phyloP scores from a whole-genome alignment of 805 yeast genomes.

The Metschnikowia continentalis region DNA sequence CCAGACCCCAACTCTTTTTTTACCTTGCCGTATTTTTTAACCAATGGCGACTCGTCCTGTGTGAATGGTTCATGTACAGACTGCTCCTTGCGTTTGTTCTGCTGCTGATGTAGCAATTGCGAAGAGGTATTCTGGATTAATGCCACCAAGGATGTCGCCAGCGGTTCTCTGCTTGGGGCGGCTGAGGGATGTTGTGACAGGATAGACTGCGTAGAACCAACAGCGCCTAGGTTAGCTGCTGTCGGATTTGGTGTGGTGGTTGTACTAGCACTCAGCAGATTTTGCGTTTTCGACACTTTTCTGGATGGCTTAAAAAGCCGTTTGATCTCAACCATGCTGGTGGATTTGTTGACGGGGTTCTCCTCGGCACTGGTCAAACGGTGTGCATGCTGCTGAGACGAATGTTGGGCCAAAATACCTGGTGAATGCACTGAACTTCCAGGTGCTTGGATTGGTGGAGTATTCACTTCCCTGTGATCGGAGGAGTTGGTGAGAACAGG shows the following conservation, averaged over 20 bases:
- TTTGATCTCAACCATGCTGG: conserved; percentile 68
- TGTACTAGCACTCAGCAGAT: neutral
- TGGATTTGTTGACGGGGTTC: conserved; percentile 30
- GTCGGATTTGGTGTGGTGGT: neutral
- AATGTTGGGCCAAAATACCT: conserved; percentile 8
- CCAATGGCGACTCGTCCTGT: conserved; percentile 23
- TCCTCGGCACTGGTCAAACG: conserved; percentile 15
- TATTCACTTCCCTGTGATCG: conserved; percentile 19
- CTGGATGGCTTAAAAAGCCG: conserved; percentile 63
- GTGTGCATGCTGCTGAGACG: conserved; percentile 8
- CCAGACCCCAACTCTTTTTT: conserved; percentile 80
- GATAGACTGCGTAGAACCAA: neutral
- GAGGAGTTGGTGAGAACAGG: conserved; percentile 34
- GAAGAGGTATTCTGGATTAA: conserved; percentile 17
- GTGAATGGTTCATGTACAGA: conserved; percentile 17
- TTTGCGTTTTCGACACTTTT: conserved; percentile 20
- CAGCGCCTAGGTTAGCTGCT: neutral
- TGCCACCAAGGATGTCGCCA: conserved; percentile 16
- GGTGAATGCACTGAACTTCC: conserved; percentile 7
- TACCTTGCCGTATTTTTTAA: conserved; percentile 63
- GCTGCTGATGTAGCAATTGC: conserved; percentile 22
- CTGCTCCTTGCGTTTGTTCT: conserved; percentile 14
- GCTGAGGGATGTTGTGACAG: neutral
- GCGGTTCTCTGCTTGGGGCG: conserved; percentile 14
- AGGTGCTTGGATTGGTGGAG: conserved; percentile 6